phyloP scores from a whole-genome alignment of 176 grass and related monocot species.

The Typha latifolia region DNA sequence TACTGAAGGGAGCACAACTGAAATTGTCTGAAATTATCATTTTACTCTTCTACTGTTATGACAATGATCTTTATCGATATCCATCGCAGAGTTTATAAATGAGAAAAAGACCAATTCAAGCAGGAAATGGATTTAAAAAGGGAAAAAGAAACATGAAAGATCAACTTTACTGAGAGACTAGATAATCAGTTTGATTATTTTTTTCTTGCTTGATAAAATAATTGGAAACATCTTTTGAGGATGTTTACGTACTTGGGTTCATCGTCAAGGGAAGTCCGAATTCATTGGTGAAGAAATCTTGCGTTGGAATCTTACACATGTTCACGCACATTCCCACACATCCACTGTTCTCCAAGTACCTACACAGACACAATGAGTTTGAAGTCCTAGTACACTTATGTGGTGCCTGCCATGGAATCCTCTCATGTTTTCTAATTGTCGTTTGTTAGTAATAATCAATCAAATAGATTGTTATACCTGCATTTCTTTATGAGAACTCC shows the following conservation, averaged over 20 bases:
- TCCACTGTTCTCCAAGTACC: slow-evolving; percentile 79
- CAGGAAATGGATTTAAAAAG: no score
- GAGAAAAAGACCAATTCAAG: no score
- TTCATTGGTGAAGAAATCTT: slow-evolving; percentile 88
- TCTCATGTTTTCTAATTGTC: no score
- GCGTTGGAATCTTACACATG: slow-evolving; percentile 82
- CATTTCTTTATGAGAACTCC: slow-evolving; percentile 83
- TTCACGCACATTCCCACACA: slow-evolving; percentile 97
- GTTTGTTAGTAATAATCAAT: no score
- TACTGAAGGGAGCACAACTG: no score
- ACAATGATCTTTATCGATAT: no score
- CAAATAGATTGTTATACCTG: slow-evolving; percentile 16
- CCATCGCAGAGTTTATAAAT: no score
- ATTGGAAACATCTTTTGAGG: neutral
- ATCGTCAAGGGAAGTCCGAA: slow-evolving; percentile 95
- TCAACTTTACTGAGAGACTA: neutral
- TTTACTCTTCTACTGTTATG: no score
- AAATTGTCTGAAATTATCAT: no score
- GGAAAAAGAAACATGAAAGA: no score
- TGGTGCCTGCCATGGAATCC: neutral
- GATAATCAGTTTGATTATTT: no score
- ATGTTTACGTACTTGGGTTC: slow-evolving; percentile 61
- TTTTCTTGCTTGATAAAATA: neutral
- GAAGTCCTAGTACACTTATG: neutral
- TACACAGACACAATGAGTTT: neutral